Conservation (phyloP, 331 rosid species). For the Rosa hybrid region DNA sequence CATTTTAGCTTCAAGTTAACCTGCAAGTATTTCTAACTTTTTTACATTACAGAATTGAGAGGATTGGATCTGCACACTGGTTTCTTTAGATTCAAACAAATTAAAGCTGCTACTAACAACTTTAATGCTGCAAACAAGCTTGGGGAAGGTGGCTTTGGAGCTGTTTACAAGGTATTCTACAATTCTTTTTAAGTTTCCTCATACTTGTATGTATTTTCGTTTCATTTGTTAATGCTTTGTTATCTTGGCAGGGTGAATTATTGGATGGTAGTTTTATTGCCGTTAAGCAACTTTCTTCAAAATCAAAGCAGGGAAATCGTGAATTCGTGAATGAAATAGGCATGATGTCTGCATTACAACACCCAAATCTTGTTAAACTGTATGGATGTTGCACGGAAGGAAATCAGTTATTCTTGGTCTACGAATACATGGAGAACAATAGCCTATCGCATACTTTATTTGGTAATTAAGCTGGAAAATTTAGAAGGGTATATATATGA, state of each 20-base stretch:
- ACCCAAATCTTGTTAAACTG: slow-evolving; percentile 45
- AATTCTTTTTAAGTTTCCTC: background rate
- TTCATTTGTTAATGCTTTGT: background rate
- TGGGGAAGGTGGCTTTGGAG: slow-evolving; percentile 45
- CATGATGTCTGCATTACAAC: slow-evolving; percentile 48
- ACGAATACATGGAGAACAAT: slow-evolving; percentile 48
- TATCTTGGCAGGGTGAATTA: slow-evolving; percentile 36
- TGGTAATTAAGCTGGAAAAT: slow-evolving; percentile 34
- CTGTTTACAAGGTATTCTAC: slow-evolving; percentile 41
- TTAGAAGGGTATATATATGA: background rate
- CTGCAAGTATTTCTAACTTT: background rate
- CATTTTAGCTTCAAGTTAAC: background rate
- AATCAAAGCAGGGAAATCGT: slow-evolving; percentile 50
- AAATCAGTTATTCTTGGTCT: slow-evolving; percentile 43
- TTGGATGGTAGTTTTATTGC: slow-evolving; percentile 53
- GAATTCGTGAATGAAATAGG: slow-evolving; percentile 57
- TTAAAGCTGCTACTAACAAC: slow-evolving; percentile 35
- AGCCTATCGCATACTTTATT: slow-evolving; percentile 39
- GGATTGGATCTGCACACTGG: slow-evolving; percentile 33
- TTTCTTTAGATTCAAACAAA: slow-evolving; percentile 34
- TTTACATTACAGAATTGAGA: slow-evolving; percentile 21
- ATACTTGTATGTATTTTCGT: background rate
- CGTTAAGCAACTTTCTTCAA: slow-evolving; percentile 52
- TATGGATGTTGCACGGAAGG: slow-evolving; percentile 52
- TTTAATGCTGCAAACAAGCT: slow-evolving; percentile 32